Base-by-base conservation (phyloP, 129 eudicot species). In the Flaveria ramosissima region DNA sequence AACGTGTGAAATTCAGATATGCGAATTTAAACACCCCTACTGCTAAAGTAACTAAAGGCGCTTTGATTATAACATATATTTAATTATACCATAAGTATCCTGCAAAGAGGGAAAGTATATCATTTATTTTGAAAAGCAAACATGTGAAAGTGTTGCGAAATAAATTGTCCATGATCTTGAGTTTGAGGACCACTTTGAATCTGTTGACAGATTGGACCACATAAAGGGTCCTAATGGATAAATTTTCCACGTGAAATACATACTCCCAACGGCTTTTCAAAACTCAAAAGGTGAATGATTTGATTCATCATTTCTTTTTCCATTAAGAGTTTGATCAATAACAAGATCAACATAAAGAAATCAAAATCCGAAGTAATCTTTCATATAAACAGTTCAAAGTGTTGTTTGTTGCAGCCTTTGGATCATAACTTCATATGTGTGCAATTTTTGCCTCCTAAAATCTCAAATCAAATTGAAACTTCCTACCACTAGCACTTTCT, bases 161-260 rank as follows among this genome's bases (percentile, higher is more conserved):
- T 80, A 65, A 66, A 66, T 66, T 45, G 63, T 43, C 75, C 26
- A 66, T 36, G 41, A 36, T 66, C 63, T 80, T 66, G 53, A 73
- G 48, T 42, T 65, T 56, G 41, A 65, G 84, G 78, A 80, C 84
- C 79, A 80, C 75, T 56, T 80, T 68, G 79, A 80, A 80, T 80
- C 62, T 80, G 36, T 73, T 11, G 83, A 73, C 70, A 80, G n/a
- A 56, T 16, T 53, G 74, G 79, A 80, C 84, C 84, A 73, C 79
- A 14, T 56, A 71, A 78, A 27, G 66, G 73, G 39, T 52, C 80
- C 62, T 26, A 11, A 41, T 24, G 76, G 81, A 69, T 77, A 74
- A 46, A 6, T 66, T 65, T 65, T 66, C 70, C 83, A 73, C 83
- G 83, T 80, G 72, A 78, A 59, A 71, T 53, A 71, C 26, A 78